Conservation (phyloP, 257 asterid genomes). For the Leptodermis oblonga region DNA sequence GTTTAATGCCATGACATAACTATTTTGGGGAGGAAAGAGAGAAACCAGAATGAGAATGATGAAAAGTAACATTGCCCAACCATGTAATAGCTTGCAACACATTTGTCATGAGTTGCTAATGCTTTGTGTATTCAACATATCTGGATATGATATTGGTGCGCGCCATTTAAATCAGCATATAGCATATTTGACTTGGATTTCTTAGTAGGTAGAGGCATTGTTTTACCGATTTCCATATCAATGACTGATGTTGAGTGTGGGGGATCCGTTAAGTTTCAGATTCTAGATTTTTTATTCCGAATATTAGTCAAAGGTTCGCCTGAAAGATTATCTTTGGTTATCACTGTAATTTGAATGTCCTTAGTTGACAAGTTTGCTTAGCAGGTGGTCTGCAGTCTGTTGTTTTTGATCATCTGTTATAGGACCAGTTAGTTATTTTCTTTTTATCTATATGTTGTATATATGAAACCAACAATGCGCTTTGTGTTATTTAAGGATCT, state of each 20-base stretch:
- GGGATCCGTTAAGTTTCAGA: neutral
- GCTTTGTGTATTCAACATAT: neutral
- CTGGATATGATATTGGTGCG: neutral
- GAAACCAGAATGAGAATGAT: neutral
- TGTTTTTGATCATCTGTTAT: neutral
- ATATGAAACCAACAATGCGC: neutral
- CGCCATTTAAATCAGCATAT: neutral
- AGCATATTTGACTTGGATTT: neutral
- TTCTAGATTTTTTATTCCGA: neutral
- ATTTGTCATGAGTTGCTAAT: too few relatives aligned
- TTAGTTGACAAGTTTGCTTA: neutral
- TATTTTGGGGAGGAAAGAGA: neutral
- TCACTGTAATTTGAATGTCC: neutral
- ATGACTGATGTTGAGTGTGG: neutral
- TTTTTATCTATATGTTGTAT: neutral
- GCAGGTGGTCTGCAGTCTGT: neutral
- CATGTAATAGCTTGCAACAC: neutral
- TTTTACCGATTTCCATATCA: neutral
- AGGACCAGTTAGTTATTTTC: neutral
- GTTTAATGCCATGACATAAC: neutral
- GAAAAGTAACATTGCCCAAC: neutral
- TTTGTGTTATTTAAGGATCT: constrained; percentile 29
- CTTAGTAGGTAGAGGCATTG: neutral
- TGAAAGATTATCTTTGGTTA: neutral
- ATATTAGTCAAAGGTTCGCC: neutral